Evolutionary conservation across 2,329 filamentous ascomycete genomes (phyloP), one percentile per base, ranked within the genome.

Genomic region (Byssothecium circinans): DNA sequence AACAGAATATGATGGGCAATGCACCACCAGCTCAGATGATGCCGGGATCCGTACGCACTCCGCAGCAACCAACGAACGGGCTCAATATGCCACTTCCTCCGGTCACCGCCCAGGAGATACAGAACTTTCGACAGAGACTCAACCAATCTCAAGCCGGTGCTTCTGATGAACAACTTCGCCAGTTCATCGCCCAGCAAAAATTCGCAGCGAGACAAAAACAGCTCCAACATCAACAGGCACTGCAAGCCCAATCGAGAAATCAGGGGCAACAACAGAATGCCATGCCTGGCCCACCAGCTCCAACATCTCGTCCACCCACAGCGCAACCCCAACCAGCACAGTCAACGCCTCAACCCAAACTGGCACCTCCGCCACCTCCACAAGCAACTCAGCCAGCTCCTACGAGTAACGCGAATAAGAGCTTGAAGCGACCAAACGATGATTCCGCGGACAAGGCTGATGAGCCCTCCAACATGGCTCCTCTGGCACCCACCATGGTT

Each of bases 21-120:
- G 72, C 72, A 27, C 71, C 73, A 12, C 65, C 62, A 17, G 71
- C 71, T 8, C 73, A 69, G 46, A 75, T 76, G 70, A 65, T 60
- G 22, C 57, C 63, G 8, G 61, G 57, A 12, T 60, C 64, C 45
- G 59, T 53, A 15, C 57, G 64, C 20, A 53, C 57, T 7, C 67
- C 66, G 42, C 65, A 57, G 38, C 61, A 61, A 39, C 50, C 58
- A 14, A n/a, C n/a, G n/a, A n/a, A n/a, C n/a, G n/a, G n/a, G n/a
- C n/a, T n/a, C n/a, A 64, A 61, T 20, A 63, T 68, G 54, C 50
- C 54, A 7, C 57, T 56, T 23, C 45, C 65, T 4, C 67, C 59
- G 29, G 65, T 71, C 18, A 71, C 70, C 0, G 60, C 65, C 4
- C 66, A 75, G 40, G 75, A 78, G 15, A 60, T 78, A 15, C 61